Percentiles rank a stretch among this genome's conserved stretches.
phyloP scores from a whole-genome alignment of 2,329 filamentous ascomycete genomes.

The Setomelanomma holmii region DNA sequence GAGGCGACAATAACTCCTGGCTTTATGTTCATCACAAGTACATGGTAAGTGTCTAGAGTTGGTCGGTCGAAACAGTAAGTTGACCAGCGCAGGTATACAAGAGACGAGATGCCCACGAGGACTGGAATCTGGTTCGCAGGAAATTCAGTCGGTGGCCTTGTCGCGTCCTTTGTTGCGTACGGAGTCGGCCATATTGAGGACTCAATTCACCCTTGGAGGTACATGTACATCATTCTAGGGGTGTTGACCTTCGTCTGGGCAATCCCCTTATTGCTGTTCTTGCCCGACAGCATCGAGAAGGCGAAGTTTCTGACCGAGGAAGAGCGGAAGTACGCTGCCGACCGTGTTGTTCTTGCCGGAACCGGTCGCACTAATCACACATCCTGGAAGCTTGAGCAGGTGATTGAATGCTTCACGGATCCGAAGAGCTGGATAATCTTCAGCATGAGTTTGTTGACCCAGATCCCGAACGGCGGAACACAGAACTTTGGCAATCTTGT shows the following conservation, averaged over 20 bases:
- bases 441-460: conserved; percentile 14
- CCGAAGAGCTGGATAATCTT: conserved; percentile 26
- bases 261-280: conserved; percentile 34
- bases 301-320: conserved; percentile 37
- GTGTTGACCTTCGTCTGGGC: conserved; percentile 31
- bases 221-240: conserved; percentile 19
- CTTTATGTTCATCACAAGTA: conserved; percentile 36
- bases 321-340: conserved; percentile 30
- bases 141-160: conserved; percentile 38
- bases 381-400: conserved; percentile 20
- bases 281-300: conserved; percentile 54
- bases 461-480: conserved; percentile 10
- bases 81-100: conserved; percentile 13
- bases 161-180: conserved; percentile 22
- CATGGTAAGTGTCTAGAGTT: conserved; percentile 26
- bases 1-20: conserved; percentile 29
- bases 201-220: background rate
- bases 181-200: conserved; percentile 22
- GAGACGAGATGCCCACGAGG: conserved; percentile 43
- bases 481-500: conserved; percentile 43
- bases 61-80: background rate
- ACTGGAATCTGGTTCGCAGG: conserved; percentile 50
- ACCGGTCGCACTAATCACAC: conserved; percentile 28
- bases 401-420: conserved; percentile 21
- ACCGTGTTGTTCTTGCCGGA: conserved; percentile 32